Evolutionary conservation across 352 stramenopile genomes (phyloP), one percentile per base, ranked within the genome.

Genomic region (Pythium insidiosum): DNA sequence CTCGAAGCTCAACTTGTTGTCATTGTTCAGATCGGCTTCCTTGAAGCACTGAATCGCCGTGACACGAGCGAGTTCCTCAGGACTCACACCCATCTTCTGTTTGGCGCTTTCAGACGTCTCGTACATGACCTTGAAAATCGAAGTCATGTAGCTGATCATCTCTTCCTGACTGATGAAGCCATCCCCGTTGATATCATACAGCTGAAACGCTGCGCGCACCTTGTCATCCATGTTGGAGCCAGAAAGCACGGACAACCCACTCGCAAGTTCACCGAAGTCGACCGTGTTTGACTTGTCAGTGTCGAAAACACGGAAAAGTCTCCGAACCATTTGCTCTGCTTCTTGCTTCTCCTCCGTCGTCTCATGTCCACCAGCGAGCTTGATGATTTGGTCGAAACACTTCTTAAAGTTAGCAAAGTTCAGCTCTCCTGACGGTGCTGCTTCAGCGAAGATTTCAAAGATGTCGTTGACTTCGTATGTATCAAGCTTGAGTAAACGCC

Each of bases 111-210:
- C 75, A 18, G 80, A 88, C 16, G 80, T 92, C 53, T 90, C 78
- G 49, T 88, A 91, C 80, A 95, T 93, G 43, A 93, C 81, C 44
- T 83, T 82, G 41, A 95, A 93, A 41, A 95, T 86, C 25, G 81
- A 90, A 23, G 72, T 89, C 73, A 94, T 81, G 61, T 92, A 94
- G 50, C 61, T 86, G 24, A 82, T 63, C 77, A 95, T 92, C 52
- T 95, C 83, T 37, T 89, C 77, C 47, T 86, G 56, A 24, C 75
- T 86, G 35, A 92, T 92, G 58, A 70, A 92, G 3, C 80, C 80
- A 50, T 91, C 76, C 38, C 74, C 73, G 48, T 91, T 88, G 46
- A 85, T 70, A 47, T 94, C 80, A 42, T 93, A 90, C 25, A 94
- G 50, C 36, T 84, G 73, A 46, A 95, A 95, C 3, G 77, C 81